A percentile compares a stretch with the other conserved stretches of the same genome.
These are phyloP conservation scores for Arthrobotrys conoides DNA, from an alignment of 2,329 filamentous ascomycete species.

Conservation along the genomic window DNA sequence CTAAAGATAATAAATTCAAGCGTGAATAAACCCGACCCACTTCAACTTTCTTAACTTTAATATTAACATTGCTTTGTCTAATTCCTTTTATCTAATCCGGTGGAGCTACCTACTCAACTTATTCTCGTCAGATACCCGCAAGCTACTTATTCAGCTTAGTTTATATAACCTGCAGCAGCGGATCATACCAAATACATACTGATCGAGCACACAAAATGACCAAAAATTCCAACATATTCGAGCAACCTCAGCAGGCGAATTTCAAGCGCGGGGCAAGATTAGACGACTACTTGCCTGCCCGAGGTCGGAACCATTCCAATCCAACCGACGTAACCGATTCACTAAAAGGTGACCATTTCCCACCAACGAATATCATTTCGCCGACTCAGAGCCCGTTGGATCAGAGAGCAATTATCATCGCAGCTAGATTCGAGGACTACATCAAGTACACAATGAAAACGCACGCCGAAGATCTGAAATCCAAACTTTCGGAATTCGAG, in stretches of 20 bases:
- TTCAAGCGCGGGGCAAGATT: neutral
- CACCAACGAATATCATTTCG: neutral
- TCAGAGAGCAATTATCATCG: neutral
- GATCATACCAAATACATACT: neutral
- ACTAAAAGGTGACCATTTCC: neutral
- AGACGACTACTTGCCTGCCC: neutral
- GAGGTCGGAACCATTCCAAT: neutral
- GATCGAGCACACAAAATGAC: slow-evolving; percentile 5
- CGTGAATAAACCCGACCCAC: neutral
- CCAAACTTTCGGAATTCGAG: neutral
- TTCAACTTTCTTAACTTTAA: neutral
- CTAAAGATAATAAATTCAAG: neutral
- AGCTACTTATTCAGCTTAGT: slow-evolving; percentile 15
- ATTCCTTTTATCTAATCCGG: too few relatives aligned
- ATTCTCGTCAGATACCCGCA: neutral
- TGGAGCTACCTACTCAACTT: neutral
- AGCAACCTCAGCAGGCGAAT: neutral
- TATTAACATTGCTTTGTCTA: slow-evolving; percentile 9
- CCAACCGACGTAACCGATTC: neutral
- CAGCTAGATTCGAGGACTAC: neutral
- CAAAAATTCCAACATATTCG: neutral
- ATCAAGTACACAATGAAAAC: slow-evolving; percentile 9
- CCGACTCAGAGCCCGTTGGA: neutral
- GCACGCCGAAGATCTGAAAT: slow-evolving; percentile 4
- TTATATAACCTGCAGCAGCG: slow-evolving; percentile 4